Conservation (phyloP, 139 green algal species). For the Eudorina sp. region DNA sequence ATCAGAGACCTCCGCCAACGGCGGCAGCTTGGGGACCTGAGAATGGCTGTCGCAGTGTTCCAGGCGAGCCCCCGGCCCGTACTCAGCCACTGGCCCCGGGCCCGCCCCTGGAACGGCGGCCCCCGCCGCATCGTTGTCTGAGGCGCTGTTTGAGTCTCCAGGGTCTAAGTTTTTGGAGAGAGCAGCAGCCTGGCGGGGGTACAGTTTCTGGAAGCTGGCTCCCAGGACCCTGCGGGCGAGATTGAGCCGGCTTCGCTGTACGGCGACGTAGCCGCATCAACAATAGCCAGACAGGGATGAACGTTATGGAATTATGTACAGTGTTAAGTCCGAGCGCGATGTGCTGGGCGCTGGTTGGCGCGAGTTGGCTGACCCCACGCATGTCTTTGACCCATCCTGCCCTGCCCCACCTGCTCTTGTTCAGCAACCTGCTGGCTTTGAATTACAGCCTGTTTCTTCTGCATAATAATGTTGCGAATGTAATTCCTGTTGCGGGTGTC, state of each 20-base stretch:
- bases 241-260: too few species aligned
- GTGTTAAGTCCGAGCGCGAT: too few species aligned
- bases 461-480: not conserved
- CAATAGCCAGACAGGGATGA: too few species aligned
- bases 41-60: constrained; percentile 1
- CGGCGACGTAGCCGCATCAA: too few species aligned
- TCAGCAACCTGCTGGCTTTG: constrained; percentile 5
- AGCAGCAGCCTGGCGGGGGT: not conserved
- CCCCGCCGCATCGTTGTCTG: not conserved
- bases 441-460: constrained; percentile 14
- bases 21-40: constrained; percentile 24
- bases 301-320: too few species aligned
- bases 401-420: constrained; percentile 17
- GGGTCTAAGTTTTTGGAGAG: not conserved
- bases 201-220: not conserved
- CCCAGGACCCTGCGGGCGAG: constrained; percentile 29
- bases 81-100: not conserved
- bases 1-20: not conserved
- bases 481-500: constrained; percentile 24
- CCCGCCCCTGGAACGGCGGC: not conserved
- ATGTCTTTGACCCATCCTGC: not conserved
- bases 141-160: not conserved
- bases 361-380: too few species aligned
- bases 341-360: too few species aligned
- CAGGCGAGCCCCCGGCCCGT: not conserved